These are phyloP conservation scores for Trypanosoma platydactyli DNA, from an alignment of 208 protist species.

Conservation along the genomic window DNA sequence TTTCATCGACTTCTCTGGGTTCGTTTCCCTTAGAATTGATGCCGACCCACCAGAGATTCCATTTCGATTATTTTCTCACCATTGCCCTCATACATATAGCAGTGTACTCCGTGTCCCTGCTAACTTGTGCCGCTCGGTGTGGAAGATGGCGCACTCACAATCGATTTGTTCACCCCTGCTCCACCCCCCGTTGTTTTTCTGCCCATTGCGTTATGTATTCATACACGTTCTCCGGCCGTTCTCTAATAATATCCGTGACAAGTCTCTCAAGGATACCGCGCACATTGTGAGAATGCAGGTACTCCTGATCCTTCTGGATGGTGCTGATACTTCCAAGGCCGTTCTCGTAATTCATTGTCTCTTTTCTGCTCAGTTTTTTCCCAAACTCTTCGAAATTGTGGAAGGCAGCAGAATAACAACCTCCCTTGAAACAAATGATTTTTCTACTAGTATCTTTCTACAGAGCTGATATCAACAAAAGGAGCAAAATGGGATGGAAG, in stretches of 20 bases:
- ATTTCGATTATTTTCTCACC: neutral
- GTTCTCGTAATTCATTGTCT: conserved; percentile 4
- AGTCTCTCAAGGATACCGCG: conserved; percentile 53
- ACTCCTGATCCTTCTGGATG: conserved; percentile 49
- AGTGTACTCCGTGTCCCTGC: too few species aligned
- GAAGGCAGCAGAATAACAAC: too few species aligned
- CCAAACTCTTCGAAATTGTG: too few species aligned
- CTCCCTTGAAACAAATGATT: too few species aligned
- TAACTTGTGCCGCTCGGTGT: too few species aligned
- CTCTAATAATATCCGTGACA: conserved; percentile 48
- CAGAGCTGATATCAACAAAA: too few species aligned
- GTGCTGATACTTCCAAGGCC: conserved; percentile 19
- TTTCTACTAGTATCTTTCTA: too few species aligned
- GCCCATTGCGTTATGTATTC: conserved; percentile 29
- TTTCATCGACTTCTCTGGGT: neutral
- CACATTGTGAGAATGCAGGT: conserved; percentile 53
- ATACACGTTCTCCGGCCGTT: conserved; percentile 34
- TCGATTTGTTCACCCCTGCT: neutral
- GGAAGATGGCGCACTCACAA: neutral
- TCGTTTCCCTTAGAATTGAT: neutral
- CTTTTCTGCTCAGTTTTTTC: neutral
- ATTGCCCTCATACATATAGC: too few species aligned
- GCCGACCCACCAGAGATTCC: neutral
- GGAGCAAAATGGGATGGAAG: too few species aligned
- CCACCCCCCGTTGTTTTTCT: neutral